phyloP scores from a whole-genome alignment of 2,329 filamentous ascomycete genomes.

The Massarina eburnea region DNA sequence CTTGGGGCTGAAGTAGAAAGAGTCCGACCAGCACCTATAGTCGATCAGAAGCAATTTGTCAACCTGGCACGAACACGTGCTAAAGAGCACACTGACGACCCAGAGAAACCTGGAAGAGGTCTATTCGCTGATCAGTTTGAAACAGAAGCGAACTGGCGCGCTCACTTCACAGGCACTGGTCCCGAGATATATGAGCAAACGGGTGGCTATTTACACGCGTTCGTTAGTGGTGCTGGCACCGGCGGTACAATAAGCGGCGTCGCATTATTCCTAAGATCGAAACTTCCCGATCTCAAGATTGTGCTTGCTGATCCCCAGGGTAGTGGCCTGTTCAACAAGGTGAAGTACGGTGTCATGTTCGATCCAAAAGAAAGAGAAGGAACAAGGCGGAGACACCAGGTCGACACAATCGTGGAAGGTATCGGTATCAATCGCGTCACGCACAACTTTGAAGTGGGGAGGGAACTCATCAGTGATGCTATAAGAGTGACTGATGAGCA shows the following conservation, averaged over 20 bases:
- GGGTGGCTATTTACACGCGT: slow-evolving; percentile 74
- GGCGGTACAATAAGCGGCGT: slow-evolving; percentile 92
- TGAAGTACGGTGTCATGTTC: slow-evolving; percentile 96
- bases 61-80: slow-evolving; percentile 83
- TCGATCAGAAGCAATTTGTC: slow-evolving; percentile 91
- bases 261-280: slow-evolving; percentile 77
- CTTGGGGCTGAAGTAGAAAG: slow-evolving; percentile 92
- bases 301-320: slow-evolving; percentile 93
- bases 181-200: slow-evolving; percentile 87
- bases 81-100: slow-evolving; percentile 65
- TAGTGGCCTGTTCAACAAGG: slow-evolving; percentile 87
- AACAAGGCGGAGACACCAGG: slow-evolving; percentile 82
- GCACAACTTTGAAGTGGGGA: slow-evolving; percentile 84
- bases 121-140: slow-evolving; percentile 98
- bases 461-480: slow-evolving; percentile 86
- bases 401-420: slow-evolving; percentile 94
- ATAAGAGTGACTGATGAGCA: slow-evolving; percentile 86
- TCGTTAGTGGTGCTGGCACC: slow-evolving; percentile 90
- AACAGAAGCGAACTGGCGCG: slow-evolving; percentile 81
- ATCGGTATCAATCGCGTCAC: slow-evolving; percentile 96
- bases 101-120: slow-evolving; percentile 66
- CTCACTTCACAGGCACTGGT: slow-evolving; percentile 80
- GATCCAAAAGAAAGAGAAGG: slow-evolving; percentile 85
- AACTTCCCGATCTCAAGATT: slow-evolving; percentile 64
- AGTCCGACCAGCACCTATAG: slow-evolving; percentile 87